Evolutionary conservation across 345 rosid genomes (phyloP).

Genomic region (Populus pruinosa): DNA sequence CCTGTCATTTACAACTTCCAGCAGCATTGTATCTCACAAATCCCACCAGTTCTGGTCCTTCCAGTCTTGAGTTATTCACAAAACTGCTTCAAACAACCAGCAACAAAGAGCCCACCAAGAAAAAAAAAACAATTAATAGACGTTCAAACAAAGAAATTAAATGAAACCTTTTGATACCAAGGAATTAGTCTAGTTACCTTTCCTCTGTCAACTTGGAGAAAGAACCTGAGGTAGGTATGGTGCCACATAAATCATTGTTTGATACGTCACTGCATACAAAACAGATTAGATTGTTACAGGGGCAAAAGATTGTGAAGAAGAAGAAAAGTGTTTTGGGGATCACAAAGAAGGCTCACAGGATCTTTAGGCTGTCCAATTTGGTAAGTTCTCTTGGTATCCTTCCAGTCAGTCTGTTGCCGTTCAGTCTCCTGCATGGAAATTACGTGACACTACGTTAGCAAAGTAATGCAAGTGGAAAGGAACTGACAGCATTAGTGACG

Average conservation of each 20-base stretch:
- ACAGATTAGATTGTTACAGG: not conserved
- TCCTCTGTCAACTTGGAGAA: constrained; percentile 60
- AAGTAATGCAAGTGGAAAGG: not conserved
- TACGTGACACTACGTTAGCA: not conserved
- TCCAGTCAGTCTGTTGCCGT: constrained; percentile 58
- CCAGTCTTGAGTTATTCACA: constrained; percentile 49
- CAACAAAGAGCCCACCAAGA: not conserved
- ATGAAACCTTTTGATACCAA: not conserved
- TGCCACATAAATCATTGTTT: constrained; percentile 65
- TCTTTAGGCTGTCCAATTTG: constrained; percentile 53
- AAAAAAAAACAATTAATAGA: not conserved
- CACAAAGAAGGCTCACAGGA: constrained; percentile 40
- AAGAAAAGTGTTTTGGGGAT: not conserved
- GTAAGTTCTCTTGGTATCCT: constrained; percentile 64
- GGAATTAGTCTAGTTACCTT: constrained; percentile 31
- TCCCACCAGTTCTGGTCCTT: constrained; percentile 81
- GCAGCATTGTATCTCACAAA: constrained; percentile 60
- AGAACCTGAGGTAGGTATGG: constrained; percentile 61
- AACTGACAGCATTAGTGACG: not conserved
- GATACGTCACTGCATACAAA: constrained; percentile 52
- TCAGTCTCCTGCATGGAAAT: constrained; percentile 50
- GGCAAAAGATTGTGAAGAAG: not conserved
- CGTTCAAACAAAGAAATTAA: not conserved
- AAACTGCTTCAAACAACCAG: constrained; percentile 36
- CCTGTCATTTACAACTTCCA: constrained; percentile 44